Evolutionary conservation across 371 early-diverging fungal genomes (phyloP).

Genomic region (Mucor sp.): DNA sequence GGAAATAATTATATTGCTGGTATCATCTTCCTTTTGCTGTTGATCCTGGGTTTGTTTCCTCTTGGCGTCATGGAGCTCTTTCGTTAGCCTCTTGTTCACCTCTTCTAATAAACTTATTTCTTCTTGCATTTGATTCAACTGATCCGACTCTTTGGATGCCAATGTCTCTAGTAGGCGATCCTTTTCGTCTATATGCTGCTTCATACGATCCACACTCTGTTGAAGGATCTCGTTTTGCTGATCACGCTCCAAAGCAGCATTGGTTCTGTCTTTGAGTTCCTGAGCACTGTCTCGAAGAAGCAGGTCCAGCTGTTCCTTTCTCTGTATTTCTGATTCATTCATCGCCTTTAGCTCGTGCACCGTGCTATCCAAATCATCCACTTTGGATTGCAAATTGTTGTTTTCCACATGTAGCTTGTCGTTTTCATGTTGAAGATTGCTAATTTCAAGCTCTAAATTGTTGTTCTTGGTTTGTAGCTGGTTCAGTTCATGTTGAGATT

Average conservation of each 20-base stretch:
- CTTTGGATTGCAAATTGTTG: neutral
- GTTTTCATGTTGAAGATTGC: too few species aligned
- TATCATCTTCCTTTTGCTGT: neutral
- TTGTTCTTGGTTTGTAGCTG: neutral
- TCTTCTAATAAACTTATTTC: neutral
- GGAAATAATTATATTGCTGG: neutral
- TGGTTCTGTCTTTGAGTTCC: neutral
- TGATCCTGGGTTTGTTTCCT: neutral
- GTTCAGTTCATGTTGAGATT: neutral
- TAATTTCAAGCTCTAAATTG: neutral
- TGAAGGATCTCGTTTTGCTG: neutral
- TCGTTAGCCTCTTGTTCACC: neutral
- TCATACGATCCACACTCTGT: neutral
- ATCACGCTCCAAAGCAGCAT: conserved; percentile 5
- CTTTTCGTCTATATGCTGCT: conserved; percentile 5
- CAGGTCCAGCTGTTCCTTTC: conserved; percentile 2
- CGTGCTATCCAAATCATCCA: neutral
- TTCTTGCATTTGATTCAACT: neutral
- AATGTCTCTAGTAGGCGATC: neutral
- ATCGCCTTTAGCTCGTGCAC: neutral
- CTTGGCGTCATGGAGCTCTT: neutral
- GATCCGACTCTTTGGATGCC: neutral
- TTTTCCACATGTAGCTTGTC: neutral
- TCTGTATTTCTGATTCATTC: neutral
- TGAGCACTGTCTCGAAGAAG: conserved; percentile 2